phyloP scores from a whole-genome alignment of 75 land plant genomes.

The Pinus tabuliformis region DNA sequence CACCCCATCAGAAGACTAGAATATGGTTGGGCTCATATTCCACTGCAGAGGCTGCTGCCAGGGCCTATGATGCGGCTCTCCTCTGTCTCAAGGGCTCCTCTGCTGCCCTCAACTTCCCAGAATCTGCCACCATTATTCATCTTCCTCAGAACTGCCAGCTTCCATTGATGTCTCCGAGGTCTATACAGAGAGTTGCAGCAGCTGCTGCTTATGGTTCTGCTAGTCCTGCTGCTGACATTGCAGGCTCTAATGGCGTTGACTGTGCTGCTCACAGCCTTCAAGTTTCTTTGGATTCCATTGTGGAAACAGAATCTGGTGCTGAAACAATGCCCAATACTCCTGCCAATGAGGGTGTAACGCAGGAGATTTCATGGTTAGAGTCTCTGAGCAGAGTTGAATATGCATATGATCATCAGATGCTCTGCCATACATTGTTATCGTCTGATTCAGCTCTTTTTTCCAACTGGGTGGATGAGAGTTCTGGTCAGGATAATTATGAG shows the following conservation, averaged over 20 bases:
- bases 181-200: slow-evolving; percentile 36
- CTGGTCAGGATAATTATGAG: slow-evolving; percentile 21
- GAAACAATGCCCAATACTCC: neutral
- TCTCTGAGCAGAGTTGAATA: neutral
- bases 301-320: neutral
- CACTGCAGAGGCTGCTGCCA: slow-evolving; percentile 78
- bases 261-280: neutral
- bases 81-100: slow-evolving; percentile 63
- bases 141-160: neutral
- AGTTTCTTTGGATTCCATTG: neutral
- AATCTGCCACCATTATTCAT: slow-evolving; percentile 1
- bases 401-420: neutral
- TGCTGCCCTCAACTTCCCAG: slow-evolving; percentile 68
- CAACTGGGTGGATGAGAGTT: slow-evolving; percentile 4
- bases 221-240: neutral
- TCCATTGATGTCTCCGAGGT: slow-evolving; percentile 23
- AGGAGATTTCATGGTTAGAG: neutral
- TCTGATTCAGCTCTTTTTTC: neutral
- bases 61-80: slow-evolving; percentile 83
- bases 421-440: neutral
- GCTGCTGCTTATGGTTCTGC: slow-evolving; percentile 15
- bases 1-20: slow-evolving; percentile 75
- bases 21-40: slow-evolving; percentile 87
- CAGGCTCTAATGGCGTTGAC: neutral
- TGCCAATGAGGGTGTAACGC: neutral